Evolutionary conservation across 768 basidiomycete species (phyloP), one percentile per base, ranked within the genome.

Genomic region (Cantharellus cinnabarinus): DNA sequence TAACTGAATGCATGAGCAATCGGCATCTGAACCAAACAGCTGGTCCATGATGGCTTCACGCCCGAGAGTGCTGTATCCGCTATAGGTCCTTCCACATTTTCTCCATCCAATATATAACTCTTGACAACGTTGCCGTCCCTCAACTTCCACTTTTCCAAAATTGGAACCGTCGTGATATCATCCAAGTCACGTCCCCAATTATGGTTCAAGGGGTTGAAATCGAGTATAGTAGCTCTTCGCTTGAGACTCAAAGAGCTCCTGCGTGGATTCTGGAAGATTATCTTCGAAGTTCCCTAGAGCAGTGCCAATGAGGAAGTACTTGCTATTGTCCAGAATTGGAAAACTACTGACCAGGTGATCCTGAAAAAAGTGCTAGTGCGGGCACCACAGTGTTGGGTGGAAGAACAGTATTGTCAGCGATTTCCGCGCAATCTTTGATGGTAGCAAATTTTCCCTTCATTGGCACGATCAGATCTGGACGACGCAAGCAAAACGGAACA

Each of bases 381-480:
- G 94, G 91, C 5, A 98, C 80, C 54, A 97, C 89, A 0, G 90
- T 91, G 59, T 89, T 91, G 2, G 90, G 84, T 2, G 93, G 88
- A 10, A 98, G 72, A 42, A 98, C 79, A 0, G 89, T 86, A 63
- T 85, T 84, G 68, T 97, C 93, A 38, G 83, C 83, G 34, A 99
- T 81, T 61, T 79, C 82, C 2, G 85, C 88, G 64, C 91, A 93
- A 66, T 98, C 94, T 68, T 97, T 95, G 69, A 97, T 91, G 60
- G 94, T 91, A 0, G 85, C 83, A 66, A 98, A 95, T 69, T 95
- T 91, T 34, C 95, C 93, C 93, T 97, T 29, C 65, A 38, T 50
- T 10, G 0, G 7, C 14, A 4, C 14, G 7, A 4, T n/a, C 38
- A 39, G 10, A 38, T 50, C n/a, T 29, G 41, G 20, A 37, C 3